Conservation (phyloP, 2,329 filamentous ascomycete species). For the Pezicula neosporulosa region DNA sequence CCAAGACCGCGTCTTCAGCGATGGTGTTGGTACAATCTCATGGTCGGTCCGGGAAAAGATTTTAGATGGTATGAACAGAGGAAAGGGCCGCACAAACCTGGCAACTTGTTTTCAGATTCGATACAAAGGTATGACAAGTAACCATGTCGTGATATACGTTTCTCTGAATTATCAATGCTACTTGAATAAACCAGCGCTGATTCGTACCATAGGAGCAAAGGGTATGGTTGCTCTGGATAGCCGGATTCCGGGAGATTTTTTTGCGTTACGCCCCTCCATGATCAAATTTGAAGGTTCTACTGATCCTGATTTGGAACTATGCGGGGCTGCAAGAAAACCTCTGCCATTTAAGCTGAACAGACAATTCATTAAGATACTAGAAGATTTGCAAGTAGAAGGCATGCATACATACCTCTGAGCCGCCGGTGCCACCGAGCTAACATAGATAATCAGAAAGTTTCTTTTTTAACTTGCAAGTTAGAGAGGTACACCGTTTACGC, state of each 20-base stretch:
- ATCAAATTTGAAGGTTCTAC: slow-evolving; percentile 65
- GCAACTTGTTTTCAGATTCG: slow-evolving; percentile 74
- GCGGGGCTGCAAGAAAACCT: slow-evolving; percentile 63
- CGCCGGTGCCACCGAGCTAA: too few species aligned
- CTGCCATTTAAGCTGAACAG: slow-evolving; percentile 72
- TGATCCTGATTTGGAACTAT: slow-evolving; percentile 62
- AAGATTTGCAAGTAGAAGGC: slow-evolving; percentile 63
- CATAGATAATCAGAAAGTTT: slow-evolving; percentile 31
- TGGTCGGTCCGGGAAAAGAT: slow-evolving; percentile 54
- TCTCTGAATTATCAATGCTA: neutral
- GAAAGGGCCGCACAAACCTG: slow-evolving; percentile 33
- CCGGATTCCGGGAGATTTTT: slow-evolving; percentile 49
- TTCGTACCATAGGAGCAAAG: slow-evolving; percentile 53
- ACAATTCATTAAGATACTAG: slow-evolving; percentile 80
- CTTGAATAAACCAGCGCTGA: slow-evolving; percentile 1
- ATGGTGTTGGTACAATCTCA: slow-evolving; percentile 77
- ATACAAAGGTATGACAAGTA: slow-evolving; percentile 47
- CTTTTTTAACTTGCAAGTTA: slow-evolving; percentile 62
- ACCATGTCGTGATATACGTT: neutral
- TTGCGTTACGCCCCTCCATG: slow-evolving; percentile 73
- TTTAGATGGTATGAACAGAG: slow-evolving; percentile 46
- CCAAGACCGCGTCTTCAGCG: slow-evolving; percentile 65
- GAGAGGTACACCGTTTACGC: slow-evolving; percentile 58
- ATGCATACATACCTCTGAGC: too few species aligned
- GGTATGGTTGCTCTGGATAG: slow-evolving; percentile 73